Base-by-base conservation (phyloP, 2,329 filamentous ascomycete genomes). In the Neocatenulostroma microsporum region DNA sequence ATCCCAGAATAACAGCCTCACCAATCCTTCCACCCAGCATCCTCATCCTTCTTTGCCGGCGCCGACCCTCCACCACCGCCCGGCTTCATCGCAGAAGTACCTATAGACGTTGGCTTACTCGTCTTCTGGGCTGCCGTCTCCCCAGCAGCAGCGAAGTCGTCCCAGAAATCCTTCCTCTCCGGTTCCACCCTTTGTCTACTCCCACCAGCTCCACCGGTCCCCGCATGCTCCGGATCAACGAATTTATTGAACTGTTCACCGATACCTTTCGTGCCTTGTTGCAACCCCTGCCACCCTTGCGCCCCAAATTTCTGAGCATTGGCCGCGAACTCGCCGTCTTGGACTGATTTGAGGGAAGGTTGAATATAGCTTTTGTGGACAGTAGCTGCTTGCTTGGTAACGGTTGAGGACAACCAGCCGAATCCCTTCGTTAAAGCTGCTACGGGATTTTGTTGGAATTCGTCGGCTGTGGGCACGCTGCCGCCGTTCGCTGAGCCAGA, bases 351-450 rank as follows among this genome's bases (percentile, higher is more conserved):
- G 44, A 91, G 86, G 19, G 87, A 91, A 8, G 91, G 91, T 63
- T 94, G 87, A 36, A 98, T 85, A 64, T 86, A 95, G 21, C 82
- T 78, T 49, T 91, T 82, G 59, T 95, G 94, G 17, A 95, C 82
- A 12, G 78, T 84, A 69, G 94, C 93, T 24, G 88, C 91, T 47
- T 84, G 84, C 70, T 91, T 94, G 18, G 79, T 80, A 27, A 96
- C 86, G 10, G 85, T 87, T 21, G 78, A 82, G 13, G 86, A 76
- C 55, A 96, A 86, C 87, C 91, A 96, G 7, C 89, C 89, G 54
- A 96, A 93, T 0, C 89, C 84, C 63, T 94, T 95, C 19, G 80
- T 86, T 50, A 98, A 63, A 12, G 89, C 87, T 1, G 77, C 88
- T 45, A 96, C 70, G 0, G 91, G 88, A 58, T 98, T 91, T 57